phyloP scores from a whole-genome alignment of 495 filamentous ascomycete species.

The Xylaria nigripes region DNA sequence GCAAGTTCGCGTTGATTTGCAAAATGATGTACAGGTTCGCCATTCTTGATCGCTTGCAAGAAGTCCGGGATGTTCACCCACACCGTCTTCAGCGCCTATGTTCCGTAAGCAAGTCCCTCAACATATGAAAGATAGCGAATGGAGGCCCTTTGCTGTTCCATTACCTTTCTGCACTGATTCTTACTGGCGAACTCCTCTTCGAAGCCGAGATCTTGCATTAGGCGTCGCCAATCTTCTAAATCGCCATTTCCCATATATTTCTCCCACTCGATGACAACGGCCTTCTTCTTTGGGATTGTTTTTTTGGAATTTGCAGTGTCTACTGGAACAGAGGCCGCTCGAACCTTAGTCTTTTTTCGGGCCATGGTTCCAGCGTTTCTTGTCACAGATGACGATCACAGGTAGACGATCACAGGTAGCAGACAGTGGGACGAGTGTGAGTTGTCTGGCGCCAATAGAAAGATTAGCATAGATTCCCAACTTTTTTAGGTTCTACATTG shows the following conservation, averaged over 20 bases:
- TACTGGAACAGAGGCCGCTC: no score
- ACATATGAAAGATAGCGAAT: no score
- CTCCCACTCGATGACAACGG: conserved; percentile 17
- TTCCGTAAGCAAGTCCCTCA: neutral
- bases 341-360: no score
- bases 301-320: no score
- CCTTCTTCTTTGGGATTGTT: no score
- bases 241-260: conserved; percentile 26
- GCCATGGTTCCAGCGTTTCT: no score
- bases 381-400: no score
- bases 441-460: no score
- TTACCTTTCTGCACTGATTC: conserved; percentile 31
- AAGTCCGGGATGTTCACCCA: conserved; percentile 36
- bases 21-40: conserved; percentile 15
- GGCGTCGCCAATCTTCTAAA: conserved; percentile 28
- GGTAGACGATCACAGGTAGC: no score
- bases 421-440: no score
- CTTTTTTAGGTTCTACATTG: no score
- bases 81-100: conserved; percentile 10
- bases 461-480: no score
- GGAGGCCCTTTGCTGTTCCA: neutral
- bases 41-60: conserved; percentile 18
- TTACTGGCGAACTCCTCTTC: conserved; percentile 20
- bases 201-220: conserved; percentile 31
- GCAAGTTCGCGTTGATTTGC: conserved; percentile 12